phyloP scores from a whole-genome alignment of 192 early-diverging fungal genomes.

The Podila clonocystis region DNA sequence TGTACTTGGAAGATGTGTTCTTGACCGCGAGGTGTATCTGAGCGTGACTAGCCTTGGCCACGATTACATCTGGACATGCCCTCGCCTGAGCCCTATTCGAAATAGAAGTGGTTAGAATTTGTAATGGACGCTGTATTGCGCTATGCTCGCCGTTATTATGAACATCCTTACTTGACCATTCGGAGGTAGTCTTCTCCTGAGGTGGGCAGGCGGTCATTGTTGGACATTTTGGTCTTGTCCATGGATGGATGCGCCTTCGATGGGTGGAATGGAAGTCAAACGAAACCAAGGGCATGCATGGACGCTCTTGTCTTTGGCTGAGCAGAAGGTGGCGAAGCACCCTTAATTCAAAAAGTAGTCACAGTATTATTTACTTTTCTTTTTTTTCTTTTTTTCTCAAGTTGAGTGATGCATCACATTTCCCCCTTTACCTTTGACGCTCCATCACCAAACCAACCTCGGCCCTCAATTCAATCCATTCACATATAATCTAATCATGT shows the following conservation, averaged over 20 bases:
- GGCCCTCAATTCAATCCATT: not conserved
- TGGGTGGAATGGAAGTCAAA: not conserved
- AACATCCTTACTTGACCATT: conserved; percentile 24
- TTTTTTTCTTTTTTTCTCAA: not conserved
- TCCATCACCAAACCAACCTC: conserved; percentile 2
- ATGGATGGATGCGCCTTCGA: not conserved
- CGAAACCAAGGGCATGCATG: not conserved
- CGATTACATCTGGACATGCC: conserved; percentile 29
- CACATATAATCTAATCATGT: conserved; percentile 43
- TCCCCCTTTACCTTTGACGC: not conserved
- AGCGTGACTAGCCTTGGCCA: conserved; percentile 8
- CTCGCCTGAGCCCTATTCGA: conserved; percentile 31
- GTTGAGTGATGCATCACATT: not conserved
- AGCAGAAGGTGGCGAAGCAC: not conserved
- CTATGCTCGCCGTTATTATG: too few species aligned
- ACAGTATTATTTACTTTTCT: not conserved
- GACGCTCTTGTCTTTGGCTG: too few species aligned
- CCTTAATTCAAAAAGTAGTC: not conserved
- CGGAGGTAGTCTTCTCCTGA: conserved; percentile 48
- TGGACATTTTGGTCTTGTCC: not conserved
- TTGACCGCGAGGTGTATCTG: conserved; percentile 30
- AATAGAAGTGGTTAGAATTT: too few species aligned
- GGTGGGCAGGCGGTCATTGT: conserved; percentile 30
- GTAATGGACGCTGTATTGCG: too few species aligned
- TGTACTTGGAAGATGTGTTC: conserved; percentile 40